Evolutionary conservation across 202 grass and related monocot species (phyloP).

Genomic region (Schoenoplectus triqueter): DNA sequence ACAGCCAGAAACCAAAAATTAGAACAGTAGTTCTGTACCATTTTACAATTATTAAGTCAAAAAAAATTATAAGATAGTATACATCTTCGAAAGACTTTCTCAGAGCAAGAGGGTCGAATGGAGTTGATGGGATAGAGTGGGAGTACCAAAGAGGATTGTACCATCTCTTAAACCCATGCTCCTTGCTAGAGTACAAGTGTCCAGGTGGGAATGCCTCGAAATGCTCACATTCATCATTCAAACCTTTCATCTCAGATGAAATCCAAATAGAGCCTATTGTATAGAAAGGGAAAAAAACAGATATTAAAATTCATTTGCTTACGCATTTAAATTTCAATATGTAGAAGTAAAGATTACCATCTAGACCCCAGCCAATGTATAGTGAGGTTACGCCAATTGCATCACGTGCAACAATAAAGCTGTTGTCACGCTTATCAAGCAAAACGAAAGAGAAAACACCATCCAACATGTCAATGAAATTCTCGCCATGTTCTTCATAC

Average conservation of each 20-base stretch:
- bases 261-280: constrained; percentile 83
- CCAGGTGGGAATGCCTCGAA: constrained; percentile 90
- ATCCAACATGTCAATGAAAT: constrained; percentile 90
- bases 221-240: constrained; percentile 81
- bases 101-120: constrained; percentile 62
- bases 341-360: constrained; percentile 51
- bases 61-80: neutral
- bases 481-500: constrained; percentile 91
- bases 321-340: constrained; percentile 8
- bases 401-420: constrained; percentile 82
- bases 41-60: neutral
- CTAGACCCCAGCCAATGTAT: constrained; percentile 91
- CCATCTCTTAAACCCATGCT: constrained; percentile 63
- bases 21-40: constrained; percentile 20
- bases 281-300: neutral
- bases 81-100: constrained; percentile 93
- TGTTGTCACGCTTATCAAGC: constrained; percentile 70
- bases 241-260: constrained; percentile 89
- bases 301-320: constrained; percentile 1
- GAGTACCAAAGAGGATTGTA: constrained; percentile 77
- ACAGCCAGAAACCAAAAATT: neutral
- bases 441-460: constrained; percentile 98
- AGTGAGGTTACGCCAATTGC: constrained; percentile 93
- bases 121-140: constrained; percentile 61
- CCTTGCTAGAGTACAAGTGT: constrained; percentile 74